These are phyloP conservation scores for Aspergillus aculeatus DNA, from an alignment of 2,329 filamentous ascomycete genomes.

Conservation along the genomic window DNA sequence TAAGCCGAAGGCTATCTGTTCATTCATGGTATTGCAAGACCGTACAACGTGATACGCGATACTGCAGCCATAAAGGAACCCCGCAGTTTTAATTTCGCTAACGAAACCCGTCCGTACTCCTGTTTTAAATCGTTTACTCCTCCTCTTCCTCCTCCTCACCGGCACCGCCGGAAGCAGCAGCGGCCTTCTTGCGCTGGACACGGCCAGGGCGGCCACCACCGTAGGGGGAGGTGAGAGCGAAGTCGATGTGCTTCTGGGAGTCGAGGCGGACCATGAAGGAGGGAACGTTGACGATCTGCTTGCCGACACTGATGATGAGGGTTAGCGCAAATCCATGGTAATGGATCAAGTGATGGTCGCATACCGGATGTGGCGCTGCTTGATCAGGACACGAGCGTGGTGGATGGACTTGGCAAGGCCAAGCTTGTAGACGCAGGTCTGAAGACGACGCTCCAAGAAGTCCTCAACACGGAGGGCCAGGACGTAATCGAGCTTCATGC, in stretches of 20 bases:
- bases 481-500: slow-evolving; percentile 99
- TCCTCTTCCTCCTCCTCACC: slow-evolving; percentile 72
- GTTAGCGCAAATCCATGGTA: background rate
- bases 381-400: slow-evolving; percentile 99
- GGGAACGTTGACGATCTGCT: slow-evolving; percentile 99
- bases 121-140: slow-evolving; percentile 45
- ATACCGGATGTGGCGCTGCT: slow-evolving; percentile 90
- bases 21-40: slow-evolving; percentile 38
- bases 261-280: slow-evolving; percentile 99
- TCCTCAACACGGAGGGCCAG: slow-evolving; percentile 98
- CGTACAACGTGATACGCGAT: slow-evolving; percentile 42
- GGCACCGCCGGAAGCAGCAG: slow-evolving; percentile 75
- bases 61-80: slow-evolving; percentile 39
- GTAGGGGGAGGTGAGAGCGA: slow-evolving; percentile 94
- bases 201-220: slow-evolving; percentile 95
- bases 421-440: slow-evolving; percentile 99
- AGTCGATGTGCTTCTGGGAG: slow-evolving; percentile 99
- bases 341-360: background rate
- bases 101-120: slow-evolving; percentile 41
- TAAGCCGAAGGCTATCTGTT: slow-evolving; percentile 39
- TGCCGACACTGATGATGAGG: slow-evolving; percentile 69
- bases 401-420: slow-evolving; percentile 99
- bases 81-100: slow-evolving; percentile 34
- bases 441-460: slow-evolving; percentile 99
- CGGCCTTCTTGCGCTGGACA: slow-evolving; percentile 99